Base-by-base conservation (phyloP, 1,284 basidiomycete species). In the Leccinum pachyderme region DNA sequence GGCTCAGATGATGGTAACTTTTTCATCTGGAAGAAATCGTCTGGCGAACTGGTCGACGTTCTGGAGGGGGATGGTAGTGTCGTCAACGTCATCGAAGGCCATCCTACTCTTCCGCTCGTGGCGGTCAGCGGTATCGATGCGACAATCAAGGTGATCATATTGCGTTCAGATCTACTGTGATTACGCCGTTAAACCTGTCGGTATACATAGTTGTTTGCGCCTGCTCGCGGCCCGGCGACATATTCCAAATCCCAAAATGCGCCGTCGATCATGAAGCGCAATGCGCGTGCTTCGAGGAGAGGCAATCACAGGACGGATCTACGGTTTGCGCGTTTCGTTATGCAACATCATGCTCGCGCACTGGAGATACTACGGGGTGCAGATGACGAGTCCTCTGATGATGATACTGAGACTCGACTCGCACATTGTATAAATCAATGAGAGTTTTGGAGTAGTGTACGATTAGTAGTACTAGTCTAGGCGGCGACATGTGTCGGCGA, bases 121-220 rank as follows among this genome's bases (percentile, higher is more conserved):
- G 93, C 93, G 2, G 86, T 91, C 37, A 92, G 89, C 65, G 94
- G 95, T 1, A 96, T 98, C 57, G 95, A 97, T 69, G 77, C 81
- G 7, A 93, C 91, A 1, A 81, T 96, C 58, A 97, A 97, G 79
- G 89, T 89, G 55, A 60, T 75, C 31, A 18, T 18, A 18, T 18
- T 33, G n/a, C 5, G 15, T 47, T 51, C 31, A 5, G 32, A 46
- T 55, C 28, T 49, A 22, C 15, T 12, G 15, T 13, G 51, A 53
- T 22, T 31, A 47, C 41, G n/a, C 15, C 51, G 8, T 39, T 46
- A 25, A 55, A 43, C 32, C 39, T 49, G 32, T 61, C 28, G 18
- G 18, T 18, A 18, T 50, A 32, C 33, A 54, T 58, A 90, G 87
- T 72, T 94, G 41, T 93, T 94, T 70, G 82, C 84, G 0, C 89